A percentile compares a stretch with the other conserved stretches of the same genome.
Conservation (phyloP, 805 yeast species). For the Nakazawaea populi region DNA sequence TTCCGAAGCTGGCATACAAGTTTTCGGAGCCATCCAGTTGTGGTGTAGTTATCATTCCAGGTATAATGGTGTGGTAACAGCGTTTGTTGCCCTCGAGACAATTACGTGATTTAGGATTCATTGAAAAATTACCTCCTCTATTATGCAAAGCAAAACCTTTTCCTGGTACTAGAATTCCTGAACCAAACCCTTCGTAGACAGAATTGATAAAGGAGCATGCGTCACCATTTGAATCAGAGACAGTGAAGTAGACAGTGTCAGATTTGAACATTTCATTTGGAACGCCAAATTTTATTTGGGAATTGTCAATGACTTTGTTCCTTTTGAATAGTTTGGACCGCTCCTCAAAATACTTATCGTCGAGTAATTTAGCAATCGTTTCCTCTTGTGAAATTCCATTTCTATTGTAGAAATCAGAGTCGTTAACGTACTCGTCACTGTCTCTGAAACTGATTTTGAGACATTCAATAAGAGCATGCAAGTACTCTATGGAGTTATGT, state of each 20-base stretch:
- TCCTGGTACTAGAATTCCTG: constrained; percentile 59
- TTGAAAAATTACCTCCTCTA: constrained; percentile 71
- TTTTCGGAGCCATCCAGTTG: constrained; percentile 28
- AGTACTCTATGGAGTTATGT: constrained; percentile 67
- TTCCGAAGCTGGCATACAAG: constrained; percentile 69
- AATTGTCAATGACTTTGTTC: constrained; percentile 33
- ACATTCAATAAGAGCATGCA: constrained; percentile 66
- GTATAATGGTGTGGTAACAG: constrained; percentile 80
- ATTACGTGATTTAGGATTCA: constrained; percentile 51
- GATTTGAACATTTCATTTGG: constrained; percentile 55
- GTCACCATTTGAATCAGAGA: constrained; percentile 62
- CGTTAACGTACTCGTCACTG: constrained; percentile 68
- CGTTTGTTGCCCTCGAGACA: constrained; percentile 64
- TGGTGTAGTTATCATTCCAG: constrained; percentile 64
- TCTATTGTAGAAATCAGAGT: constrained; percentile 31
- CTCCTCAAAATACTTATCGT: constrained; percentile 40
- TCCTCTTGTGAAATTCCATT: constrained; percentile 24
- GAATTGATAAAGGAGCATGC: constrained; percentile 81
- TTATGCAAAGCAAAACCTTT: constrained; percentile 69
- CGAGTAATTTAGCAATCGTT: constrained; percentile 37
- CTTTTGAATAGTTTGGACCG: constrained; percentile 43
- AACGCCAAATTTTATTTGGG: constrained; percentile 40
- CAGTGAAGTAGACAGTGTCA: constrained; percentile 69
- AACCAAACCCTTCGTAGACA: constrained; percentile 63
- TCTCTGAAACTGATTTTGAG: constrained; percentile 69